Conservation (phyloP, 345 rosid species). For the Litchi chinensis region DNA sequence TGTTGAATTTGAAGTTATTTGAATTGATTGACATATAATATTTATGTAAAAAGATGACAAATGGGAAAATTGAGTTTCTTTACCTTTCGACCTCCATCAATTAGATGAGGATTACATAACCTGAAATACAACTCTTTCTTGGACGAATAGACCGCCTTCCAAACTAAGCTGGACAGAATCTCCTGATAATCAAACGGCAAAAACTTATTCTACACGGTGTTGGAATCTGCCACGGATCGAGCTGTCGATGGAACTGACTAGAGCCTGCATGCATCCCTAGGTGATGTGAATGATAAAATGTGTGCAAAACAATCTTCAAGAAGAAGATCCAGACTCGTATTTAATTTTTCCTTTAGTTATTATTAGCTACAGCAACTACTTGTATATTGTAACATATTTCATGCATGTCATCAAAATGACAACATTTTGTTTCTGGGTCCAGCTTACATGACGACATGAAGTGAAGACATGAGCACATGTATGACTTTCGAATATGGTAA, state of each 20-base stretch:
- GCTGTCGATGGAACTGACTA: conserved; percentile 29
- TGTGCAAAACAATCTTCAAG: conserved; percentile 39
- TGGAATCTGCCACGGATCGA: conserved; percentile 31
- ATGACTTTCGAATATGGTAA: neutral
- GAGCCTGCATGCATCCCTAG: conserved; percentile 36
- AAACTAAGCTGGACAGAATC: conserved; percentile 15
- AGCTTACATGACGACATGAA: conserved; percentile 33
- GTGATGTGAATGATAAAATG: conserved; percentile 35
- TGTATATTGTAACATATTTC: no score
- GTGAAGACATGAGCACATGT: conserved; percentile 34
- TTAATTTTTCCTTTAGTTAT: neutral
- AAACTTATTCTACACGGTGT: conserved; percentile 38
- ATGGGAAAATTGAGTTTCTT: neutral
- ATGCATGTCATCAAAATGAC: conserved; percentile 22
- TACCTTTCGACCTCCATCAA: conserved; percentile 46
- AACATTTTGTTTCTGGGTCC: conserved; percentile 18
- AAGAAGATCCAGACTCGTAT: conserved; percentile 25
- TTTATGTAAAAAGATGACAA: no score
- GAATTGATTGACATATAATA: no score
- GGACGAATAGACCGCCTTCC: conserved; percentile 20
- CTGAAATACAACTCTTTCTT: conserved; percentile 38
- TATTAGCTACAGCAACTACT: no score
- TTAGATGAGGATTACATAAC: conserved; percentile 35
- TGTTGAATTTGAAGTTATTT: no score
- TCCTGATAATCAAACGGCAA: conserved; percentile 29